Base-by-base conservation (phyloP, 257 asterid genomes). In the Ocimum tenuiflorum region DNA sequence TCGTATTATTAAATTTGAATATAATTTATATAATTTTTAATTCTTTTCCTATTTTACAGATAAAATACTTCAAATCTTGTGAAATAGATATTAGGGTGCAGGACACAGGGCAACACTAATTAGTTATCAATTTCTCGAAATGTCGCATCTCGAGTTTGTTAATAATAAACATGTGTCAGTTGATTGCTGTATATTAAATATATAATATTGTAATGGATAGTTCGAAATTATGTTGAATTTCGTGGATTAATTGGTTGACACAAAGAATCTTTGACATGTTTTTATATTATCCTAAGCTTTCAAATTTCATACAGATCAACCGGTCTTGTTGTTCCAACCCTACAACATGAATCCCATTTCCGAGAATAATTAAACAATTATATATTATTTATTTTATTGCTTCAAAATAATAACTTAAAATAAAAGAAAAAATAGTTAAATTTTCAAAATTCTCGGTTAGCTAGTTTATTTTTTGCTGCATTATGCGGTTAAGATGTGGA, bases 211-310 rank as follows among this genome's bases (percentile, higher is more conserved):
- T 36, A 33, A 33, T 33, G 7, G 38, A 33, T 2, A 33, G 7
- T 4, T 33, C 8, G 38, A 33, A 33, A 1, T 2, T 7, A n/a
- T 7, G 6, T 33, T 8, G 38, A 7, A 33, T 7, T 33, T 5
- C 1, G 57, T 61, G 49, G 46, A 43, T 62, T 38, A 27, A 72
- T 72, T 72, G 78, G 70, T 46, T 63, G 64, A 73, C 82, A 77
- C 50, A 73, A 46, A 59, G 76, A 73, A 73, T 77, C 78, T 77
- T 73, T 51, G 62, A 77, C 75, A 72, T 54, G 74, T 60, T 71
- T 71, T 58, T 35, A 53, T 47, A 54, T 66, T 70, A 67, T 70
- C 42, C 22, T 33, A 63, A 47, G 47, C 51, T 33, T 48, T 29
- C 23, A 24, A 65, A 24, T 20, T 66, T 75, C 38, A 0, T n/a